Evolutionary conservation across 352 stramenopile species (phyloP), one percentile per base, ranked within the genome.

Genomic region (Pythium monospermum): DNA sequence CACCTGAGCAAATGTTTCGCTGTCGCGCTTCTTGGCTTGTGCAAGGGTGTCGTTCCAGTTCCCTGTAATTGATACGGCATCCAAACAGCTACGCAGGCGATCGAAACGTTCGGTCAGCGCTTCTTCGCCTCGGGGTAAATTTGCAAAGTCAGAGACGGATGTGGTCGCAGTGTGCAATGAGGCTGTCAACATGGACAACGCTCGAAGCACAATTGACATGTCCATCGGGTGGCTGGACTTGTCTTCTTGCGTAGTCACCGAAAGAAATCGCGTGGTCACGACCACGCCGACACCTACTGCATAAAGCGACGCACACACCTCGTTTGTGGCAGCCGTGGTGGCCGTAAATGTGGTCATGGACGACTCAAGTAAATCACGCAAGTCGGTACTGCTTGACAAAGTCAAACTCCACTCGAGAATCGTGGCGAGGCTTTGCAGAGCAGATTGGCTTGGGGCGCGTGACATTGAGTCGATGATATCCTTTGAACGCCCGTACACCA

Each of bases 111-210:
- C 30, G 21, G 60, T 55, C 13, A 58, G 41, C 1, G 46, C 41
- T 12, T 61, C 46, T 35, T 61, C 52, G 6, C 59, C 59, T 18
- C 59, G 52, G 12, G 59, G 59, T 1, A 67, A 18, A n/a, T 2
- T 28, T 19, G 18, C 31, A 19, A 61, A 58, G 26, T 59, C 53
- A 2, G 59, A 61, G 13, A 53, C 51, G 10, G 31, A 28, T 4
- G 27, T 13, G 0, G 53, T 28, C 2, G 35, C 19, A 6, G 19
- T 6, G 13, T 28, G 23, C 2, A 65, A 36, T 15, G 27, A 19
- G 7, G 21, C 27, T 1, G 32, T 26, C n/a, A 61, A 15, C 21
- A n/a, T 22, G 5, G 10, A n/a, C 16, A 56, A 30, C 1, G 31
- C 41, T n/a, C 27, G 52, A 12, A 39, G 13, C 7, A 39, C 15